Base-by-base conservation (phyloP, 225 moss, liverwort and hornwort species). In the Sphagnum tenellum region DNA sequence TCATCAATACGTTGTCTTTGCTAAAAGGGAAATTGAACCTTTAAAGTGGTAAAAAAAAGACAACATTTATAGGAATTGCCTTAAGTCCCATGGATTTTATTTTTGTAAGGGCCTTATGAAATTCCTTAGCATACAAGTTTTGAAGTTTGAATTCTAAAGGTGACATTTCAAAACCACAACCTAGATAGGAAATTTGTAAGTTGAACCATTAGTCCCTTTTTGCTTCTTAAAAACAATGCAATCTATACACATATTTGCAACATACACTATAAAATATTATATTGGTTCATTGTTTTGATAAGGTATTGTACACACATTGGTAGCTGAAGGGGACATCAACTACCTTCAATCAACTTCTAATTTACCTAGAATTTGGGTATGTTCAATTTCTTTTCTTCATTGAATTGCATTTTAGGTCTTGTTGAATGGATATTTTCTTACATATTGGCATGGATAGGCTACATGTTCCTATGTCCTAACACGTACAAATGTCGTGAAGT, bases 301-400 rank as follows among this genome's bases (percentile, higher is more conserved):
- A 54, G 12, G 50, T 29, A 2, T 7, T 69, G 14, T 47, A 59
- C 4, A 59, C 48, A 53, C 55, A 49, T 49, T 66, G 47, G 49
- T 66, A 79, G 75, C 60, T 45, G 48, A 71, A 50, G 52, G 70
- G 67, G 63, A 69, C 69, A 61, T 66, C 69, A 53, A 66, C 47
- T 66, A 50, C 68, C 60, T 68, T 71, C 60, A 68, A 65, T 13
- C 62, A 60, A 55, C 77, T 77, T 67, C n/a, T 81, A 57, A 69
- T 81, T 57, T 81, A 49, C 57, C 74, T 71, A 56, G 63, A 67
- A 71, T 81, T 65, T 7, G 55, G 68, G 77, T 77, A 52, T 54
- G 12, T 53, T 12, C 50, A 29, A 50, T 12, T 14, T 4, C 11
- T 12, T 50, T 49, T 64, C 50, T 64, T 61, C 46, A 44, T 8